phyloP scores from a whole-genome alignment of 1,284 basidiomycete genomes.

The Cystobasidium slooffiae region DNA sequence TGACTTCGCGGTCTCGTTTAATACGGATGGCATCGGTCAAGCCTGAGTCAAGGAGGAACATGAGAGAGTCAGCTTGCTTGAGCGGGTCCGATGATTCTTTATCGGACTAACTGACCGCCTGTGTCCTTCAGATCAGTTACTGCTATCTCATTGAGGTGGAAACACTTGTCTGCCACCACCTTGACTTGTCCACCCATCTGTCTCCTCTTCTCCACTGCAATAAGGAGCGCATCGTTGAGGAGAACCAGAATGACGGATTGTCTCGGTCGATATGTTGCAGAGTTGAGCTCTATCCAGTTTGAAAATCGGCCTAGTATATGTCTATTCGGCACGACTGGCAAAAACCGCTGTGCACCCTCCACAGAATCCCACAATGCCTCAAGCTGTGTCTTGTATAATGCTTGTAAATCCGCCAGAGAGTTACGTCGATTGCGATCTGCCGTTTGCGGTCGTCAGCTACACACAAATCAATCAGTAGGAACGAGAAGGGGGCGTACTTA shows the following conservation, averaged over 20 bases:
- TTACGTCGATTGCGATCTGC: constrained; percentile 64
- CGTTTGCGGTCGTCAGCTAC: no score
- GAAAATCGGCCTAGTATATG: constrained; percentile 89
- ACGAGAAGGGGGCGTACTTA: background rate
- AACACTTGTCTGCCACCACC: constrained; percentile 89
- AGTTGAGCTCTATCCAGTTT: constrained; percentile 80
- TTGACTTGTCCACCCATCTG: constrained; percentile 64
- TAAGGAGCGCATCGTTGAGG: constrained; percentile 86
- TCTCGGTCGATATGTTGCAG: constrained; percentile 92
- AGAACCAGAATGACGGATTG: constrained; percentile 87
- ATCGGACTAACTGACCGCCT: constrained; percentile 65
- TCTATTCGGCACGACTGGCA: constrained; percentile 83
- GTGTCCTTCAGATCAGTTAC: constrained; percentile 95
- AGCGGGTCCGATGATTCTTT: background rate
- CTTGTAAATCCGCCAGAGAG: constrained; percentile 87
- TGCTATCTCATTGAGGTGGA: constrained; percentile 87
- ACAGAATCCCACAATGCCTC: constrained; percentile 86
- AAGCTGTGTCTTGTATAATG: constrained; percentile 92
- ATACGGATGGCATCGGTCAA: constrained; percentile 97
- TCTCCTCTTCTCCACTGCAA: constrained; percentile 66
- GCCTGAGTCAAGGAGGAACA: constrained; percentile 61
- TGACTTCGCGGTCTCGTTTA: constrained; percentile 86
- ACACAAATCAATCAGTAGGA: background rate
- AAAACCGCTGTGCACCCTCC: constrained; percentile 95
- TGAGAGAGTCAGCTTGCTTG: constrained; percentile 11